Base-by-base conservation (phyloP, 306 rosid species). In the Lathyrus tuberosus region DNA sequence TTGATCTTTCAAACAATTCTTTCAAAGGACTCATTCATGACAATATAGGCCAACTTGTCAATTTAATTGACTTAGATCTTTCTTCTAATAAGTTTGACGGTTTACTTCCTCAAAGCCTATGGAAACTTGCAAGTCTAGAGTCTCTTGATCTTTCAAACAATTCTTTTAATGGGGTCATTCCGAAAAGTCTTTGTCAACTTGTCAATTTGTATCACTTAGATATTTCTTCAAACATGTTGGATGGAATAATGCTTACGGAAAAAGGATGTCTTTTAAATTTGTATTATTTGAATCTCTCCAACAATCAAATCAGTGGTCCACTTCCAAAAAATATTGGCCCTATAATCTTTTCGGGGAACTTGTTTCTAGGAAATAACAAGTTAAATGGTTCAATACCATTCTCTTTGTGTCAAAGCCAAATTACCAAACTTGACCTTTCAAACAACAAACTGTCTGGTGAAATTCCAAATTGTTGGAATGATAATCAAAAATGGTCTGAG, bases 341-440 rank as follows among this genome's bases (percentile, higher is more conserved):
- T 37, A 18, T 0, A 35, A 46, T 72, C 62, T 8, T 5, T 5
- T 0, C 47, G 42, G 0, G 0, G 2, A 0, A 0, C 3, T 62
- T 72, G 53, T 8, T 22, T 8, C 77, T 72, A 20, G 20, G 10
- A 51, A 51, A 28, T 51, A 73, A 64, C 71, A 22, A n/a, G 12
- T 52, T 73, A 40, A 73, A 41, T 63, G 78, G 65, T 40, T 73
- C 78, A 4, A 52, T 73, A 15, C 71, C 78, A 12, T 16, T 26
- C 10, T 63, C 77, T 10, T 11, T 73, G 20, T 73, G 77, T 10
- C 64, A 63, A 37, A 10, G 1, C 37, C 3, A 13, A 11, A 1
- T 73, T 33, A 0, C 0, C 0, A 10, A 0, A 2, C 70, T 73
- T 49, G 77, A 62, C 31, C 63, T 72, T 22, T 76, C 81, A 3